Base-by-base conservation (phyloP, 2,329 filamentous ascomycete genomes). In the Paraphoma chrysanthemicola region DNA sequence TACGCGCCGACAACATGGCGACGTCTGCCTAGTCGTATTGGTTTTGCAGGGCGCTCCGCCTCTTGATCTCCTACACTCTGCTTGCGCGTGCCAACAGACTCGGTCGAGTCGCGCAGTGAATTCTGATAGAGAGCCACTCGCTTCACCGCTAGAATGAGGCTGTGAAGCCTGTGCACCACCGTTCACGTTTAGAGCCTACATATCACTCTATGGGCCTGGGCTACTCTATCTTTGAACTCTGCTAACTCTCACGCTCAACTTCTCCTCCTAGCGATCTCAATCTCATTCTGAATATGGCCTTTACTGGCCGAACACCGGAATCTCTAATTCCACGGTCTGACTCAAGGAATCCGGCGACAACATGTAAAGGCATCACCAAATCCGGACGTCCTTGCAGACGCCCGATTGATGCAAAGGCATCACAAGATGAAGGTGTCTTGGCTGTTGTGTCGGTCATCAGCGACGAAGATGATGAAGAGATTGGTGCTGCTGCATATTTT, bases 281-380 rank as follows among this genome's bases (percentile, higher is more conserved):
- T 42, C n/a, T 9, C 2, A 36, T 29, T 29, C 17, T 23, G n/a
- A 53, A n/a, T 23, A 74, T 75, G 71, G 60, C 68, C 28, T 76
- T 76, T 48, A 69, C 62, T 36, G 72, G 71, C 31, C 62, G 64
- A 28, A 96, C 92, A 0, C 93, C 94, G 62, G 93, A 97, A 80
- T 89, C 90, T 17, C 80, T 90, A 29, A 81, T 97, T 56, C 85
- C 84, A 54, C 90, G 93, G 55, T 88, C 88, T 69, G 93, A 97
- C 81, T 96, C 92, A 49, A 92, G 90, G 74, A 89, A 96, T 64
- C 89, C 93, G 2, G 83, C 86, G 1, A 90, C 88, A 11, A 97
- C 93, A 74, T 99, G 95, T 78, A 88, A 89, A 79, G 95, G 95
- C 55, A 86, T 98, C 61, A 97, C 93, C 4, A 84, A 87, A 29